phyloP scores from a whole-genome alignment of 257 asterid species.

The Nicotiana sylvestris region DNA sequence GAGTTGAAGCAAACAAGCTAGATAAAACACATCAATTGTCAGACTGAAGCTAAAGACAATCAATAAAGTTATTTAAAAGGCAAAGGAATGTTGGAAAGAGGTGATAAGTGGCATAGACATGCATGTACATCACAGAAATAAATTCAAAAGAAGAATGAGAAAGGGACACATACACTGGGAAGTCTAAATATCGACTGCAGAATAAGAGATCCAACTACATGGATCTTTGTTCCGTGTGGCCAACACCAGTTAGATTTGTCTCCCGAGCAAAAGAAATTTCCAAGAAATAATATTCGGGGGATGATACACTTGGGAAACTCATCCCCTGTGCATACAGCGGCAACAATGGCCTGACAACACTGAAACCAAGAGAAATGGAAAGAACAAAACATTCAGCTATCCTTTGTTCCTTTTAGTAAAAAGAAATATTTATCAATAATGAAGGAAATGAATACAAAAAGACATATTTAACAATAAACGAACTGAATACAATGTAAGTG shows the following conservation, averaged over 20 bases:
- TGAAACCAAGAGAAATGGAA: constrained; percentile 27
- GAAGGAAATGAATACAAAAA: not conserved
- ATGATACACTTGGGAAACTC: constrained; percentile 63
- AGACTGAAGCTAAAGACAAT: not conserved
- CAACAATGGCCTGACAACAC: constrained; percentile 88
- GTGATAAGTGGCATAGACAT: not conserved
- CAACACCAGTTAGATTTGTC: constrained; percentile 79
- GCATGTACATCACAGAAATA: not conserved
- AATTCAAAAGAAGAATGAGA: constrained; percentile 1
- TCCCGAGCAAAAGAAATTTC: constrained; percentile 44
- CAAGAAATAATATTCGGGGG: constrained; percentile 72
- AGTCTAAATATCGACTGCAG: constrained; percentile 73
- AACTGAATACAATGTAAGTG: not conserved
- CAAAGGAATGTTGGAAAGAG: not conserved
- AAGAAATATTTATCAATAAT: not conserved
- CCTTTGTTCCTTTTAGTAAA: not conserved
- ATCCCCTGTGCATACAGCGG: constrained; percentile 49
- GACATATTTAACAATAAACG: not conserved
- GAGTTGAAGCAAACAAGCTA: constrained; percentile 11
- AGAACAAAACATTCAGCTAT: not conserved
- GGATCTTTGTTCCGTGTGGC: constrained; percentile 69
- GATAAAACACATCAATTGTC: not conserved
- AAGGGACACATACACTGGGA: constrained; percentile 59
- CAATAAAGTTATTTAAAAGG: not conserved
- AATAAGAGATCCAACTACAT: constrained; percentile 82